Evolutionary conservation across 139 green algal genomes (phyloP), one percentile per base, ranked within the genome.

Genomic region (Bryopsis sp.): DNA sequence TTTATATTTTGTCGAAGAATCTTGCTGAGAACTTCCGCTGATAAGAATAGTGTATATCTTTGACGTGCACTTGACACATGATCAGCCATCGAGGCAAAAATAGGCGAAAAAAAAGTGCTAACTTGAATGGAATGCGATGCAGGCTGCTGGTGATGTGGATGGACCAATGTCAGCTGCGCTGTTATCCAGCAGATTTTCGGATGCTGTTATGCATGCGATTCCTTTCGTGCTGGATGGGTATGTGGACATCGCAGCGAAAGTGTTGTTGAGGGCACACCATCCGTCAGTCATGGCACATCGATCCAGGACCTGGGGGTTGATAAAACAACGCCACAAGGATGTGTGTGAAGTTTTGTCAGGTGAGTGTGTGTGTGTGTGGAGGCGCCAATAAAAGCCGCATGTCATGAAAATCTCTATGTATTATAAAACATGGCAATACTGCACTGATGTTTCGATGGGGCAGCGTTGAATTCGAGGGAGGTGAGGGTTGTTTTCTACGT

Each of bases 211-310:
- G 37, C 35, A 69, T 69, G 7, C 54, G 5, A 5, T 69, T 3
- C 37, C 62, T 38, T 57, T 69, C 28, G 62, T 35, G 4, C 8
- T 69, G 4, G 62, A 69, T 35, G 3, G 15, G 6, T 50, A 36
- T 33, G 3, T 5, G 8, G 24, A 4, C 48, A 36, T 58, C 6
- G 6, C 82, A 34, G 67, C 72, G 29, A 67, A 65, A 0, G 62
- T 91, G 39, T 72, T 92, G 63, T 74, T 91, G 69, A 78, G 80
- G 8, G 58, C 73, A 0, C 82, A 92, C 69, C 88, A 95, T 72
- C 85, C 88, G 2, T 72, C 74, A 2, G 66, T 90, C 15, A 74
- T 62, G 1, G n/a, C n/a, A n/a, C n/a, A n/a, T n/a, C n/a, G n/a
- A n/a, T n/a, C n/a, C n/a, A n/a, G n/a, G n/a, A n/a, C n/a, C n/a